Evolutionary conservation across 106 monocot genomes (phyloP), one percentile per base, ranked within the genome.

Genomic region (Phalaenopsis aphrodite): DNA sequence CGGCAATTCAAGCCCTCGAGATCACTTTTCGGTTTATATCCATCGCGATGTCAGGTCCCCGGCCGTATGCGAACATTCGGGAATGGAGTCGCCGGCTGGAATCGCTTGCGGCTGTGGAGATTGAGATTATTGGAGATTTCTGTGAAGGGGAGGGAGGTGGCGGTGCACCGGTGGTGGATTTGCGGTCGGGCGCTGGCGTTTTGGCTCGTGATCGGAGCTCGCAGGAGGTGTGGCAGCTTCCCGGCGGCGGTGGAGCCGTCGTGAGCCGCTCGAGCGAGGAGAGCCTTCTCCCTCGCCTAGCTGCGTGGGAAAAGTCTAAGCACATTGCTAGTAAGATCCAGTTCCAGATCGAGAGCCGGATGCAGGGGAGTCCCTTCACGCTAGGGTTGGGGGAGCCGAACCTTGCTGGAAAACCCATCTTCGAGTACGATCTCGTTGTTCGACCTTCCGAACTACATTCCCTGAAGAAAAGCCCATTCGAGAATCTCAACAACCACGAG

Each of bases 1-100:
- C 95, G 2, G 77, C 87, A 12, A 82, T 95, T 42, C 95, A 95
- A 56, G 95, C 82, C 15, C 82, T 95, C 5, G 95, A 95, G 85
- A 93, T 95, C 88, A 95, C 95, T 64, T 95, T 95, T 84, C 88
- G 95, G 9, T 79, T 92, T 81, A 58, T 89, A 55, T 93, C 95
- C 77, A 1, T 91, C 43, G 78, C 85, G 72, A 83, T 95, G 21
- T 93, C 92, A 78, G 92, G 92, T 69, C 87, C 86, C 37, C 79
- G 92, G 18, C 85, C 92, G 9, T 93, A 95, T 77, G 75, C 86
- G 68, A 84, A 92, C 80, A 83, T 24, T 79, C 76, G 90, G 16
- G 86, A 92, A 82, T 92, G 90, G 89, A 79, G 36, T 48, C 85
- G 87, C 11, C 81, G 87, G 8, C 79, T 95, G 41, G 90, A 89